These are phyloP conservation scores for Salix arbutifolia DNA, from an alignment of 345 rosid genomes.

Conservation along the genomic window DNA sequence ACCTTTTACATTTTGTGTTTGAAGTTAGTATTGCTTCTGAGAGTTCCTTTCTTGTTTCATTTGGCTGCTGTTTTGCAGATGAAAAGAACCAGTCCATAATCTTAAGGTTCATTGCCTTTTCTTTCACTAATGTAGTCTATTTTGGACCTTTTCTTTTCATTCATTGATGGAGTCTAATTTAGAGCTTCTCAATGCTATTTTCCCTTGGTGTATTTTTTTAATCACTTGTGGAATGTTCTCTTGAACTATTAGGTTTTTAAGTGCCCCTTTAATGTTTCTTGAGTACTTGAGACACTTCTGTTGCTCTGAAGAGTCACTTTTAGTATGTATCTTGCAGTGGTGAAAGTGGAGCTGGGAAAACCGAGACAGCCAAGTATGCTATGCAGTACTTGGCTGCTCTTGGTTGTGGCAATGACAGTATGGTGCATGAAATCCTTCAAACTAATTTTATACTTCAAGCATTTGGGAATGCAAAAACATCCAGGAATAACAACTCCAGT, in stretches of 20 bases:
- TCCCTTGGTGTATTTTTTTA: not conserved
- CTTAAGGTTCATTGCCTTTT: constrained; percentile 63
- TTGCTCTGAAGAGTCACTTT: constrained; percentile 1
- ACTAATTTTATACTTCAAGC: constrained; percentile 81
- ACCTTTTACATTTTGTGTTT: constrained; percentile 13
- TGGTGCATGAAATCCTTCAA: constrained; percentile 62
- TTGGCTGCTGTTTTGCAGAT: constrained; percentile 46
- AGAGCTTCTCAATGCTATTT: not conserved
- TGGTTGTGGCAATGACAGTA: constrained; percentile 74
- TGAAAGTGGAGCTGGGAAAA: constrained; percentile 98
- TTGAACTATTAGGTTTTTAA: not conserved
- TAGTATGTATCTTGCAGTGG: constrained; percentile 53
- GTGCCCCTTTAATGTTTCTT: not conserved
- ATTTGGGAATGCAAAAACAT: constrained; percentile 96
- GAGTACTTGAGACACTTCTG: constrained; percentile 1
- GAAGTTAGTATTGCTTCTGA: constrained; percentile 18
- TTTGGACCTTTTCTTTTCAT: not conserved
- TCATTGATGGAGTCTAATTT: not conserved
- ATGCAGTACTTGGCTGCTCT: constrained; percentile 89
- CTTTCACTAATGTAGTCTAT: not conserved
- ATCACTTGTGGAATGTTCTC: not conserved
- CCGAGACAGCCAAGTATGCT: constrained; percentile 89
- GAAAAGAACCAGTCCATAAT: constrained; percentile 83
- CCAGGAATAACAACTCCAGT: constrained; percentile 84
- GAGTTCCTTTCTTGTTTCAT: constrained; percentile 1